Evolutionary conservation across 2,329 filamentous ascomycete genomes (phyloP).

Genomic region (Colletotrichum truncatum): DNA sequence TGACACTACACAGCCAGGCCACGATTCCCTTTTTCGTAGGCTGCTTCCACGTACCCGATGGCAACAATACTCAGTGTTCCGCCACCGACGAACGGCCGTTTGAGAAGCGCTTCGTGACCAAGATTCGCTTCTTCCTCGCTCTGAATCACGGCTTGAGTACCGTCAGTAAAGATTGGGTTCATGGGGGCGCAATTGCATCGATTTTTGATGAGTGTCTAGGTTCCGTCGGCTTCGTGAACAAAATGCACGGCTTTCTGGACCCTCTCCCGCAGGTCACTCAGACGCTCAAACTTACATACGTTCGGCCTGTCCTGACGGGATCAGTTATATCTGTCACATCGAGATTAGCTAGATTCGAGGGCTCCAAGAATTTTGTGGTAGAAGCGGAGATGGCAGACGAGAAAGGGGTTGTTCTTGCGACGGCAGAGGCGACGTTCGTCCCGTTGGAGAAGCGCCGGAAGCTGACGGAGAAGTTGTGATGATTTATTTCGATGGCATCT

Average conservation of each 20-base stretch:
- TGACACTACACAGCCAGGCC: not conserved
- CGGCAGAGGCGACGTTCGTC: not conserved
- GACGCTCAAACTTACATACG: not conserved
- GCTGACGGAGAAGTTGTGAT: not conserved
- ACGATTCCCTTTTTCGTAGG: slow-evolving; percentile 2
- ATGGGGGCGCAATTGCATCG: not conserved
- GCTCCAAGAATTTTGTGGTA: not conserved
- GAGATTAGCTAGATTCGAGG: not conserved
- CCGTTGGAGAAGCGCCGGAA: not conserved
- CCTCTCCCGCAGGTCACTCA: not conserved
- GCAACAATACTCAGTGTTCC: not conserved
- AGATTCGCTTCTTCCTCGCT: not conserved
- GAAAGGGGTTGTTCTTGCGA: not conserved
- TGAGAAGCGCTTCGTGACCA: not conserved
- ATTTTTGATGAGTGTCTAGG: not conserved
- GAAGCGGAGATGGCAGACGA: not conserved
- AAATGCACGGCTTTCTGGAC: not conserved
- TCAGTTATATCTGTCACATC: not conserved
- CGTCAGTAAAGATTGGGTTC: not conserved
- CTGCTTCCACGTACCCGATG: not conserved
- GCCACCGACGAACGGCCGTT: not conserved
- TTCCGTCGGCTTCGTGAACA: not conserved
- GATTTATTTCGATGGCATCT: no score
- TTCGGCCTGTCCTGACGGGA: not conserved
- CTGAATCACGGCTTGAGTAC: not conserved